Conservation (phyloP, 1,284 basidiomycete genomes). For the Rhizopogon parksii region DNA sequence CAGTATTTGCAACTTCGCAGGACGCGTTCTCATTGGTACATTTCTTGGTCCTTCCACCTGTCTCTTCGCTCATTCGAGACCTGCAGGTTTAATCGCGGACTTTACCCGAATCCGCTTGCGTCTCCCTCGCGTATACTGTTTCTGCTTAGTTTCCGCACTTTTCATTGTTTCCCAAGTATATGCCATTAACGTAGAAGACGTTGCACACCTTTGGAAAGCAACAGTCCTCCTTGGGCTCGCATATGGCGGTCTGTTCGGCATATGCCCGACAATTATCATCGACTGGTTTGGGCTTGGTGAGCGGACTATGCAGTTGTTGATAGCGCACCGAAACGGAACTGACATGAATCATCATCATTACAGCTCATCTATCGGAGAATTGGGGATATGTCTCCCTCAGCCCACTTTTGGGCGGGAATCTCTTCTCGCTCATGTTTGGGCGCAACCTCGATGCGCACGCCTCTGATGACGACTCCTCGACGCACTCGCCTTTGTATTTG, state of each 20-base stretch:
- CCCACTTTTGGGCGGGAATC: constrained; percentile 76
- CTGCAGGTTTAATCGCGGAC: constrained; percentile 67
- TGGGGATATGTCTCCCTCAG: constrained; percentile 77
- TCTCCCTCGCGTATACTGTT: constrained; percentile 65
- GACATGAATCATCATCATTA: neutral
- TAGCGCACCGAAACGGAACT: neutral
- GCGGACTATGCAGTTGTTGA: constrained; percentile 12
- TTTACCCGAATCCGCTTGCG: constrained; percentile 51
- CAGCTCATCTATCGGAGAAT: constrained; percentile 75
- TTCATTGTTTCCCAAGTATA: constrained; percentile 69
- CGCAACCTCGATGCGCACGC: constrained; percentile 70
- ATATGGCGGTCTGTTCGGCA: constrained; percentile 75
- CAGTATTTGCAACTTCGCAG: constrained; percentile 78
- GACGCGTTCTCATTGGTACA: constrained; percentile 71
- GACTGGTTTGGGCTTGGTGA: constrained; percentile 83
- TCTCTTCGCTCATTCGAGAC: neutral
- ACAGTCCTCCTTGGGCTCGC: constrained; percentile 67
- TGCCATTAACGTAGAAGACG: constrained; percentile 50
- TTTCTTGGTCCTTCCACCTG: neutral
- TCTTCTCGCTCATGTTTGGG: constrained; percentile 83
- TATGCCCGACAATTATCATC: constrained; percentile 69
- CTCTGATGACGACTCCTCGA: constrained; percentile 8
- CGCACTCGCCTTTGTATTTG: neutral
- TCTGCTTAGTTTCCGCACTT: constrained; percentile 56
- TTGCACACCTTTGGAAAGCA: constrained; percentile 67